phyloP scores from a whole-genome alignment of 164 flowering plant genomes.

The Vitis cinerea region DNA sequence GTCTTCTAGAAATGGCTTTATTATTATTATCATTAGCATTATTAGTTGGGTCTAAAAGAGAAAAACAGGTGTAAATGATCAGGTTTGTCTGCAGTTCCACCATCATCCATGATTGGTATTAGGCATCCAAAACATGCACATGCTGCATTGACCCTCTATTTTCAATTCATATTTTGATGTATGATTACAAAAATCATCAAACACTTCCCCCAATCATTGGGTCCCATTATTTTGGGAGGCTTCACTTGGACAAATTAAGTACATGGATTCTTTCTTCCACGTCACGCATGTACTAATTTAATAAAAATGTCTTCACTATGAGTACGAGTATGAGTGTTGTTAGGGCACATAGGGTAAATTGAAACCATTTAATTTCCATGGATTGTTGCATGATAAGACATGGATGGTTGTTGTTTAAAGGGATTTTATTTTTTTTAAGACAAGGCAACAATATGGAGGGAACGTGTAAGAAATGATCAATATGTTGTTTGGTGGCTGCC shows the following conservation, averaged over 20 bases:
- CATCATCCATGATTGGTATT: constrained; percentile 1
- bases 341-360: too few relatives aligned
- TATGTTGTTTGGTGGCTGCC: constrained; percentile 6
- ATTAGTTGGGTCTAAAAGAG: background rate
- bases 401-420: too few relatives aligned
- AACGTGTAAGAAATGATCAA: constrained; percentile 7
- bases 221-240: background rate
- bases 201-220: background rate
- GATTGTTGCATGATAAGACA: too few relatives aligned
- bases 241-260: background rate
- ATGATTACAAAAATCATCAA: background rate
- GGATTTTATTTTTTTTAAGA: background rate
- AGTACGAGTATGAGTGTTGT: too few relatives aligned
- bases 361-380: background rate
- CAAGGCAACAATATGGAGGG: background rate
- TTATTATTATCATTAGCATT: too few relatives aligned
- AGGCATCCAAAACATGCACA: constrained; percentile 4
- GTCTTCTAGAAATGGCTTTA: too few relatives aligned
- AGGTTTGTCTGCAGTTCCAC: constrained; percentile 11
- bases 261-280: background rate
- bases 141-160: constrained; percentile 13
- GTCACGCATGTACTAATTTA: background rate
- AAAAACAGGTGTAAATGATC: constrained; percentile 9
- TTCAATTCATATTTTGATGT: background rate
- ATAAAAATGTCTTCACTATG: background rate